These are phyloP conservation scores for Ilyonectria sp. DNA, from an alignment of 2,329 filamentous ascomycete genomes.

Conservation along the genomic window DNA sequence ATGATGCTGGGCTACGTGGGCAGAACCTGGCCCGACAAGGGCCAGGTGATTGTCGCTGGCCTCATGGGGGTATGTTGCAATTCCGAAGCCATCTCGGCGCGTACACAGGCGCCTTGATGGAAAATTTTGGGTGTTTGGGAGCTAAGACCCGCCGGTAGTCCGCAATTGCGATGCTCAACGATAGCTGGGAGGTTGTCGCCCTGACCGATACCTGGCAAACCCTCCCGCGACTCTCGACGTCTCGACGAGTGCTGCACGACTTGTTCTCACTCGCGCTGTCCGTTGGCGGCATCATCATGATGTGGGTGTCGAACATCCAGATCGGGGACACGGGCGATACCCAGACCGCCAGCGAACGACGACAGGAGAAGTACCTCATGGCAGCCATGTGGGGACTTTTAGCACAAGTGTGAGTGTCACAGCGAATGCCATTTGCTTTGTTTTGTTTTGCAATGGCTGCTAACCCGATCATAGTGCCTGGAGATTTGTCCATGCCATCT, in stretches of 20 bases:
- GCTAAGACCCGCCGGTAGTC: slow-evolving; percentile 38
- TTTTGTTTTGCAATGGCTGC: background rate
- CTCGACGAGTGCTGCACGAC: slow-evolving; percentile 52
- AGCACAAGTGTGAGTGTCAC: slow-evolving; percentile 46
- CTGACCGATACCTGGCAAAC: slow-evolving; percentile 46
- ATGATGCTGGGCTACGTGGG: slow-evolving; percentile 52
- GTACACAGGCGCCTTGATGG: background rate
- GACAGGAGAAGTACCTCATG: slow-evolving; percentile 41
- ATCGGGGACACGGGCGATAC: slow-evolving; percentile 16
- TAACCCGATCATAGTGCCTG: slow-evolving; percentile 38
- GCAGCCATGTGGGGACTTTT: slow-evolving; percentile 42
- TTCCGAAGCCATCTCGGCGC: background rate
- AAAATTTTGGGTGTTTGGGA: background rate
- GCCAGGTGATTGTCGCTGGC: slow-evolving; percentile 50
- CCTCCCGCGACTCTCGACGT: slow-evolving; percentile 47
- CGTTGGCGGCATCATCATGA: slow-evolving; percentile 53
- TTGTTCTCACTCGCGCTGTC: slow-evolving; percentile 52
- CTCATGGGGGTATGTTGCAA: slow-evolving; percentile 47
- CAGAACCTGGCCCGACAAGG: slow-evolving; percentile 50
- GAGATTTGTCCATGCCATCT: slow-evolving; percentile 49
- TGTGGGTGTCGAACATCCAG: slow-evolving; percentile 52
- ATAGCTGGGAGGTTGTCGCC: slow-evolving; percentile 56
- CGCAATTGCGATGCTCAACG: slow-evolving; percentile 54
- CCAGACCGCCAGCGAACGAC: slow-evolving; percentile 25
- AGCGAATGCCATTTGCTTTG: background rate